Evolutionary conservation across 345 rosid genomes (phyloP).

Genomic region (Rhodamnia argentea): DNA sequence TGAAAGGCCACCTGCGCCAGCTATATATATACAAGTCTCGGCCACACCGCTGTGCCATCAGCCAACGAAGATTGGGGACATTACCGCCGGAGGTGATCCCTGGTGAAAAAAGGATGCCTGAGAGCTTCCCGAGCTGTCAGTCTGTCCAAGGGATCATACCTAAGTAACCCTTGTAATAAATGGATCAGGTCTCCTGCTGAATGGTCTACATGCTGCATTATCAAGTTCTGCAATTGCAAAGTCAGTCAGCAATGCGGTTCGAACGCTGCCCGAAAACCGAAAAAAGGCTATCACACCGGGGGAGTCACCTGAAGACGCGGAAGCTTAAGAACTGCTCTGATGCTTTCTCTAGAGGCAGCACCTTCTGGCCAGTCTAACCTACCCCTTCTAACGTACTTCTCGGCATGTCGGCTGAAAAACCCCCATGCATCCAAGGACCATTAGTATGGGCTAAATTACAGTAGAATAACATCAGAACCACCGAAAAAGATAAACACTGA

Average conservation of each 20-base stretch:
- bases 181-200: constrained; percentile 82
- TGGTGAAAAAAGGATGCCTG: constrained; percentile 59
- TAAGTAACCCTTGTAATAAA: constrained; percentile 60
- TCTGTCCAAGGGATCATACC: constrained; percentile 56
- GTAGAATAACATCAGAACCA: not conserved
- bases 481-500: constrained; percentile 13
- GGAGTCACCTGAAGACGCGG: constrained; percentile 66
- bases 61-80: not conserved
- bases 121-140: constrained; percentile 74
- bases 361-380: constrained; percentile 90
- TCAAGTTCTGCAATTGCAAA: constrained; percentile 41
- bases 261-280: not conserved
- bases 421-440: not conserved
- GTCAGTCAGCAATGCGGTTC: no score
- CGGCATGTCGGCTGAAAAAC: constrained; percentile 56
- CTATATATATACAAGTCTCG: not conserved
- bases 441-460: not conserved
- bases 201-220: constrained; percentile 84
- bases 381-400: constrained; percentile 76
- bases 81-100: constrained; percentile 17
- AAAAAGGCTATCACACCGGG: not conserved
- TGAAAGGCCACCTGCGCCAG: not conserved
- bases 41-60: not conserved
- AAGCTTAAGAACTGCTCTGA: constrained; percentile 65
- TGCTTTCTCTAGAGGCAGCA: constrained; percentile 70